Base-by-base conservation (phyloP, 352 stramenopile species). In the Pythium brachiatum region DNA sequence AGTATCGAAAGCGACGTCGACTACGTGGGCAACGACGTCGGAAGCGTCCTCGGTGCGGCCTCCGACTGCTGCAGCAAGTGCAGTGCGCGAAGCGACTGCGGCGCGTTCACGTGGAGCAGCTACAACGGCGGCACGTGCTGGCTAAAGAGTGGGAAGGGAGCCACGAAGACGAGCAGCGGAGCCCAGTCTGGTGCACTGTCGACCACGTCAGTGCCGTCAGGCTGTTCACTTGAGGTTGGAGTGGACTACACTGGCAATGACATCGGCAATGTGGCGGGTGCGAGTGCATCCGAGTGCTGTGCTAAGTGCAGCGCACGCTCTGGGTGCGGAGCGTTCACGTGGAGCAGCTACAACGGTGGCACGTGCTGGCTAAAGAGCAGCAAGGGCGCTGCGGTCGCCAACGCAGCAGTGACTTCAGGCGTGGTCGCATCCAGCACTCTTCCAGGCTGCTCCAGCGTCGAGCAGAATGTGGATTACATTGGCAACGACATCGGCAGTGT, bases 291-390 rank as follows among this genome's bases (percentile, higher is more conserved):
- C 0, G 70, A 61, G 26, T 75, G 71, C 55, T 63, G 61, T 41
- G 62, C 36, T 38, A 60, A 57, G 31, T 72, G 48, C 21, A 32
- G 27, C 38, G 48, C 34, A 1, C 27, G 9, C 32, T 29, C 58
- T n/a, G 60, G 27, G 16, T 72, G 65, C 47, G 29, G 44, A 21
- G 62, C 56, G 31, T 69, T 69, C 52, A 53, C 76, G 0, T 89
- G 79, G 79, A 83, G 46, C n/a, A 72, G 73, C 53, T 75, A 73
- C 65, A 80, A 79, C 38, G 62, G 69, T 9, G 79, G 79, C 7
- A 86, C 74, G 8, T 87, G 79, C 59, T 88, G 72, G 67, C 55
- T 87, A 23, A 88, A 90, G 62, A 78, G 62, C 43, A 20, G n/a
- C n/a, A 53, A 47, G 11, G 43, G 44, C 38, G 29, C 38, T 18